Conservation (phyloP, 2,329 filamentous ascomycete genomes). For the Hypoxylon rubiginosum region DNA sequence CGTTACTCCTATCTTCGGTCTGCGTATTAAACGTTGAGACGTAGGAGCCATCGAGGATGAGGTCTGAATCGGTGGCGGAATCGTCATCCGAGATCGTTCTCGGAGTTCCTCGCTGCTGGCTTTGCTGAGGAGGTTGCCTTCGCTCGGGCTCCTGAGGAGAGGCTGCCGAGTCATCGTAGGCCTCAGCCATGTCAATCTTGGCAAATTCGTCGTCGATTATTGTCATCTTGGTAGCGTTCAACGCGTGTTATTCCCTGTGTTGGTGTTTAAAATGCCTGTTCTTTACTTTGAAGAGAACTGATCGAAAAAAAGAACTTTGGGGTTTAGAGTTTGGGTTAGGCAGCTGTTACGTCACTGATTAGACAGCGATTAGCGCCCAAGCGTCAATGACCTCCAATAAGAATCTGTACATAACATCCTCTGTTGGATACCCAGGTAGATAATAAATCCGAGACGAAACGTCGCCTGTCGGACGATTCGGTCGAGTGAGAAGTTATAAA, state of each 20-base stretch:
- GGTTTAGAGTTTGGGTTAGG: neutral
- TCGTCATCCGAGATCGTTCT: neutral
- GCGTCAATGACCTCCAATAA: too few relatives aligned
- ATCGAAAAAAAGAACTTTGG: neutral
- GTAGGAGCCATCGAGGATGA: neutral
- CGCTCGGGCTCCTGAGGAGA: conserved; percentile 2
- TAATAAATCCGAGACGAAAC: too few relatives aligned
- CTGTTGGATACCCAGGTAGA: too few relatives aligned
- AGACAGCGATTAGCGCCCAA: neutral
- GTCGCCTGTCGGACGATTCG: too few relatives aligned
- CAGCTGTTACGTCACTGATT: neutral
- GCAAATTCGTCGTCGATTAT: conserved; percentile 15
- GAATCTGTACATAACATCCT: too few relatives aligned
- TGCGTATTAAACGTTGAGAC: neutral
- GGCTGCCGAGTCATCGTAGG: conserved; percentile 1
- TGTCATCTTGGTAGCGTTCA: conserved; percentile 5
- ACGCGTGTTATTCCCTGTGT: neutral
- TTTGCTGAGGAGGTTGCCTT: neutral
- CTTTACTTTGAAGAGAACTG: neutral
- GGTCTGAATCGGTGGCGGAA: neutral
- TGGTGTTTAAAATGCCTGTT: neutral
- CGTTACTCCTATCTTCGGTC: neutral
- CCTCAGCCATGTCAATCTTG: conserved; percentile 3
- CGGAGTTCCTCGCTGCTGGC: neutral
- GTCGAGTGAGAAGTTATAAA: too few relatives aligned